Base-by-base conservation (phyloP, 768 basidiomycete genomes). In the Chalciporus piperatus region DNA sequence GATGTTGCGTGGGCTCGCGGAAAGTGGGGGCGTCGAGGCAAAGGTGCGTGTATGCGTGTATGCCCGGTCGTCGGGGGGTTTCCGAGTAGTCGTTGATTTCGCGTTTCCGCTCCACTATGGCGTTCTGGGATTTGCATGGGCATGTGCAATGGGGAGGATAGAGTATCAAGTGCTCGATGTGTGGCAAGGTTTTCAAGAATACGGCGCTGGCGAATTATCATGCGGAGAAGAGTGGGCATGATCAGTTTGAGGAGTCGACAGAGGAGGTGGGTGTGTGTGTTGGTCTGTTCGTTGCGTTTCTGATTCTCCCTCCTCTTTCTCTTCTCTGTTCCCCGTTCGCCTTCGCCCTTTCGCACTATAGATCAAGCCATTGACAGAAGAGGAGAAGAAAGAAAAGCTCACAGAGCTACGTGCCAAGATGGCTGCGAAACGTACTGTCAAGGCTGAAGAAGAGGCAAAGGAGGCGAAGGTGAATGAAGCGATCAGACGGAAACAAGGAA, bases 291-390 rank as follows among this genome's bases (percentile, higher is more conserved):
- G 22, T 35, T 25, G 37, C 47, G 54, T 40, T 38, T 41, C 30
- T 23, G 17, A 51, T 43, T 56, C 43, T 25, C 16, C 16, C 20
- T 25, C 43, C 17, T n/a, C n/a, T n/a, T n/a, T n/a, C 37, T 13
- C 35, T 20, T 35, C n/a, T n/a, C n/a, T 22, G 22, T 22, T 22
- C 22, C 22, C 22, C 22, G 22, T 22, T 41, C 20, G 12, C 17
- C 38, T 22, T n/a, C 17, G 42, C 14, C n/a, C 20, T 20, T 17
- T 25, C 20, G n/a, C 4, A 48, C 55, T n/a, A 19, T 50, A 92
- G 92, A 83, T 98, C 69, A 93, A 92, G 65, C 94, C 96, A 0
- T 69, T 99, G 46, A 98, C 95, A 0, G 94, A 98, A 70, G 93
- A 95, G 62, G 93, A 98, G 70, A 96, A 86, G 76, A 80, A 83